These are phyloP conservation scores for Parathielavia hyrcaniae DNA, from an alignment of 495 filamentous ascomycete species.

Conservation along the genomic window DNA sequence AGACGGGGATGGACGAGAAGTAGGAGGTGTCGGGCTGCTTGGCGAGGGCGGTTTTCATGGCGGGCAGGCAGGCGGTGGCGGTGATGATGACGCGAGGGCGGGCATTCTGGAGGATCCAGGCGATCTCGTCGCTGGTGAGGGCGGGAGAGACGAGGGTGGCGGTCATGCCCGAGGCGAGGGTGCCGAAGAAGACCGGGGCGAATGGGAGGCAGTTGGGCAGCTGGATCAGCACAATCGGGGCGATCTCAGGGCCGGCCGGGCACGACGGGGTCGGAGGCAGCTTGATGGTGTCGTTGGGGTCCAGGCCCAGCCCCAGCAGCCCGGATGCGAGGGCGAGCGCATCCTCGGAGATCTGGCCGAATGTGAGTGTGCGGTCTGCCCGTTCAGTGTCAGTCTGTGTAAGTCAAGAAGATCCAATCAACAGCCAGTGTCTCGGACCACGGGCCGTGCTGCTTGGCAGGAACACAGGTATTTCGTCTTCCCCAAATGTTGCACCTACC, in stretches of 20 bases:
- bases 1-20: slow-evolving; percentile 25
- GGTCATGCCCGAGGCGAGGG: slow-evolving; percentile 29
- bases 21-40: slow-evolving; percentile 20
- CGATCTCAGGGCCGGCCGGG: slow-evolving; percentile 28
- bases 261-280: slow-evolving; percentile 31
- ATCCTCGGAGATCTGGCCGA: slow-evolving; percentile 24
- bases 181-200: slow-evolving; percentile 26
- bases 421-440: not conserved
- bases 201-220: slow-evolving; percentile 32
- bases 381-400: slow-evolving; percentile 5
- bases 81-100: slow-evolving; percentile 32
- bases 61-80: slow-evolving; percentile 24
- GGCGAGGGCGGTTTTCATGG: slow-evolving; percentile 26
- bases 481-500: slow-evolving; percentile 13
- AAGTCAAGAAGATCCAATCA: not conserved
- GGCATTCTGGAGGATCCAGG: slow-evolving; percentile 34
- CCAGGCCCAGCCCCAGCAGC: slow-evolving; percentile 24
- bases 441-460: not conserved
- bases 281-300: slow-evolving; percentile 23
- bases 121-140: slow-evolving; percentile 32
- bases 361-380: slow-evolving; percentile 30
- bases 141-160: slow-evolving; percentile 34
- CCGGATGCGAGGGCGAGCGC: slow-evolving; percentile 23
- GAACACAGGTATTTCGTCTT: too few species aligned
- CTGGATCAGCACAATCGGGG: slow-evolving; percentile 33